phyloP scores from a whole-genome alignment of 2,329 filamentous ascomycete species.

The Neofusicoccum sp. region DNA sequence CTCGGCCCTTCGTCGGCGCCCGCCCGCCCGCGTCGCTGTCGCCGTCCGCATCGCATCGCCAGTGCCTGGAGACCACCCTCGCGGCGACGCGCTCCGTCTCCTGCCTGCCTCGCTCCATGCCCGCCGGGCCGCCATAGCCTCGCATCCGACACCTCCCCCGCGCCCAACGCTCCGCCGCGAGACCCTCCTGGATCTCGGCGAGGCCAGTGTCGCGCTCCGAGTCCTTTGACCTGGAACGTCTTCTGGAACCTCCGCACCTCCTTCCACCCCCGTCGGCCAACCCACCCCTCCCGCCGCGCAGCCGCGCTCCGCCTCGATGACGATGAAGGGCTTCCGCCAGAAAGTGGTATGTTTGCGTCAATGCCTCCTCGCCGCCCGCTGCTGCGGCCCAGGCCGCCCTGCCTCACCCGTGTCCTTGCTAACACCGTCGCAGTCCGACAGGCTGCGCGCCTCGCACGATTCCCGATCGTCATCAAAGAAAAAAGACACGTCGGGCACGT shows the following conservation, averaged over 20 bases:
- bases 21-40: conserved; percentile 7
- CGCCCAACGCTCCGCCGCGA: conserved; percentile 8
- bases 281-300: conserved; percentile 21
- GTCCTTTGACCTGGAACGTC: conserved; percentile 17
- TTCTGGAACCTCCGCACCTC: conserved; percentile 15
- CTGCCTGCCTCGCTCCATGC: conserved; percentile 10
- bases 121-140: conserved; percentile 2
- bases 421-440: conserved; percentile 54
- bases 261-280: conserved; percentile 7
- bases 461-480: conserved; percentile 70
- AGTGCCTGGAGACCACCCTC: conserved; percentile 1
- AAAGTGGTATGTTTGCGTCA: conserved; percentile 74
- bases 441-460: conserved; percentile 90
- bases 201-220: conserved; percentile 15
- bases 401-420: conserved; percentile 14
- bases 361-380: conserved; percentile 4
- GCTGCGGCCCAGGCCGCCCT: conserved; percentile 21
- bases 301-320: conserved; percentile 43
- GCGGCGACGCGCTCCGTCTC: not conserved
- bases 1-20: conserved; percentile 13
- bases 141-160: not conserved
- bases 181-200: conserved; percentile 4
- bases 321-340: conserved; percentile 97
- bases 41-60: conserved; percentile 9
- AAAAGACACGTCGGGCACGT: conserved; percentile 66